Conservation (phyloP, 306 rosid species). For the Boehmeria nivea region DNA sequence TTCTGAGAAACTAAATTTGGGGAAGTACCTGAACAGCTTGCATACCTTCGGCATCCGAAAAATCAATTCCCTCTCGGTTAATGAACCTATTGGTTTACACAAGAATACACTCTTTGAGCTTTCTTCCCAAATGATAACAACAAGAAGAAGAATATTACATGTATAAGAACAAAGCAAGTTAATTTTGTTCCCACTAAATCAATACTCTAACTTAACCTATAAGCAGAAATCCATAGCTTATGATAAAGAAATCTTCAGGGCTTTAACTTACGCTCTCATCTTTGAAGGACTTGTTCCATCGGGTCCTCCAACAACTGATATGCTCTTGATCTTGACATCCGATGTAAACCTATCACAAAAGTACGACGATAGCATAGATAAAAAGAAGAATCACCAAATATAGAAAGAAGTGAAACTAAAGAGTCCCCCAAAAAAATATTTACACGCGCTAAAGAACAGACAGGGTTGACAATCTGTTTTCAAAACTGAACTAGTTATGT, state of each 20-base stretch:
- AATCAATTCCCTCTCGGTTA: conserved; percentile 93
- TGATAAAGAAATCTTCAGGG: neutral
- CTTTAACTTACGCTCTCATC: conserved; percentile 79
- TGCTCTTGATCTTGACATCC: conserved; percentile 94
- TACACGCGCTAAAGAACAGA: no score
- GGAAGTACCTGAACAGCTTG: conserved; percentile 84
- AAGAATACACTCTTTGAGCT: no score
- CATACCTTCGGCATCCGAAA: conserved; percentile 95
- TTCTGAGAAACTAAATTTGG: conserved; percentile 16
- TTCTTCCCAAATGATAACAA: neutral
- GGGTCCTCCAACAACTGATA: conserved; percentile 76
- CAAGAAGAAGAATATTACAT: no score
- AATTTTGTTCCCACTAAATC: neutral
- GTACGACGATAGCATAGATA: conserved; percentile 6
- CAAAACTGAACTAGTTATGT: no score
- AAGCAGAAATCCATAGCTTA: conserved; percentile 17
- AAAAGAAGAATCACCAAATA: neutral
- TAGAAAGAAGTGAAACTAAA: neutral
- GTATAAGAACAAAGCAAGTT: neutral
- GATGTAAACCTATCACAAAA: conserved; percentile 65
- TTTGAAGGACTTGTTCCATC: conserved; percentile 89
- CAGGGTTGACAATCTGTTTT: no score
- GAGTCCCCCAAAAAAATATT: neutral
- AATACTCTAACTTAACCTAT: neutral
- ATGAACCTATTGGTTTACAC: conserved; percentile 54